Base-by-base conservation (phyloP, 441 rosid species). In the Bruguiera hainesii region DNA sequence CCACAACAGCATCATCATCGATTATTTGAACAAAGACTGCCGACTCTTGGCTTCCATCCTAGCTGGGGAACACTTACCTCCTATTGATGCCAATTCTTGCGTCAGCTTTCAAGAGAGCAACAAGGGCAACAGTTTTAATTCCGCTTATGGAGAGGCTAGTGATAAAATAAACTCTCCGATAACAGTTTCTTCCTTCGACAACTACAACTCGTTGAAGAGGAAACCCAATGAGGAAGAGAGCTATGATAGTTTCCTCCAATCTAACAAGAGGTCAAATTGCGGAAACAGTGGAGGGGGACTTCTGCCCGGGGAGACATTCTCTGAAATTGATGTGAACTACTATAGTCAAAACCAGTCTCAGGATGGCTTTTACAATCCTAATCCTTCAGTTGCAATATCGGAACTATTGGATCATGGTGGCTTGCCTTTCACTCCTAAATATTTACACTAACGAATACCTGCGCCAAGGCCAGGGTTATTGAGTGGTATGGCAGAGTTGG, bases 31-130 rank as follows among this genome's bases (percentile, higher is more conserved):
- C 70, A 73, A 70, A 53, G 82, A 77, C 49, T 79, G 66, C 57
- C 70, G 72, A 1, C 65, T 80, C 71, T 60, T 84, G 42, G 84
- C 86, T 7, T 80, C 77, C 55, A 72, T 79, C 8, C 79, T 80
- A 30, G 78, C 78, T 31, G 71, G 77, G 20, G 79, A 75, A 33
- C 66, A 73, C 37, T 63, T 72, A 53, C 72, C 78, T 25, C 50
- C 68, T 51, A 35, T 63, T 0, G 74, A 70, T 25, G 50, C 73
- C 37, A 59, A 56, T 57, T 72, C 88, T 29, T 50, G 75, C 61
- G 56, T 63, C 23, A 78, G 75, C 76, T 70, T 80, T 63, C 78
- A 70, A 63, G 65, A 68, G 1, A 72, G 67, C 58, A 63, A 68
- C 3, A 68, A 60, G 65, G 72, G 65, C 26, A 59, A 37, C 21